Conservation (phyloP, 768 basidiomycete species). For the Lactarius sp. region DNA sequence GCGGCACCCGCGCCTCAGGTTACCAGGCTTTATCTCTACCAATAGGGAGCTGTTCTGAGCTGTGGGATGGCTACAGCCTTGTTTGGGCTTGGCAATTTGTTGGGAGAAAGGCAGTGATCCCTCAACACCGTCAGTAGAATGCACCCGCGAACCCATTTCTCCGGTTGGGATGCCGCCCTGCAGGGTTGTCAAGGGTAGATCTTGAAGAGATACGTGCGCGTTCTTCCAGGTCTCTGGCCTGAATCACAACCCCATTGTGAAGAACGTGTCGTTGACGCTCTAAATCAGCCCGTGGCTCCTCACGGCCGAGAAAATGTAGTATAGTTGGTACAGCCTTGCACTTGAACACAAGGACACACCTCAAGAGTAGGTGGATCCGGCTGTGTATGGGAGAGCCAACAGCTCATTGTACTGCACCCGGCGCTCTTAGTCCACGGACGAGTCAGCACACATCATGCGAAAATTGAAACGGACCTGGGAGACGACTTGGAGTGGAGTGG, state of each 20-base stretch:
- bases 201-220: not conserved
- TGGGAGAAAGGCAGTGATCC: not conserved
- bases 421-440: slow-evolving; percentile 1
- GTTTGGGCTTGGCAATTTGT: not conserved
- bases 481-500: slow-evolving; percentile 16
- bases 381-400: slow-evolving; percentile 24
- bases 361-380: slow-evolving; percentile 17
- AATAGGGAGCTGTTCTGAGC: not conserved
- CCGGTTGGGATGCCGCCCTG: too few species aligned
- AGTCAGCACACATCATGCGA: not conserved
- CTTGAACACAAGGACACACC: slow-evolving; percentile 5
- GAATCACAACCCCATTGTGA: slow-evolving; percentile 17
- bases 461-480: slow-evolving; percentile 20
- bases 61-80: not conserved
- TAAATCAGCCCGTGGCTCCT: slow-evolving; percentile 24
- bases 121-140: not conserved
- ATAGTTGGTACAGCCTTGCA: slow-evolving; percentile 9
- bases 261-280: slow-evolving; percentile 21
- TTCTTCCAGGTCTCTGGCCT: slow-evolving; percentile 24
- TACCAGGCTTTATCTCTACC: slow-evolving; percentile 22
- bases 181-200: too few species aligned
- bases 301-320: not conserved
- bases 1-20: slow-evolving; percentile 22
- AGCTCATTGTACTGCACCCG: slow-evolving; percentile 22
- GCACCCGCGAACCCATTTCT: not conserved